A percentile compares a stretch with the other conserved stretches of the same genome.
Conservation (phyloP, 164 flowering plant genomes). For the Umbellularia californica region DNA sequence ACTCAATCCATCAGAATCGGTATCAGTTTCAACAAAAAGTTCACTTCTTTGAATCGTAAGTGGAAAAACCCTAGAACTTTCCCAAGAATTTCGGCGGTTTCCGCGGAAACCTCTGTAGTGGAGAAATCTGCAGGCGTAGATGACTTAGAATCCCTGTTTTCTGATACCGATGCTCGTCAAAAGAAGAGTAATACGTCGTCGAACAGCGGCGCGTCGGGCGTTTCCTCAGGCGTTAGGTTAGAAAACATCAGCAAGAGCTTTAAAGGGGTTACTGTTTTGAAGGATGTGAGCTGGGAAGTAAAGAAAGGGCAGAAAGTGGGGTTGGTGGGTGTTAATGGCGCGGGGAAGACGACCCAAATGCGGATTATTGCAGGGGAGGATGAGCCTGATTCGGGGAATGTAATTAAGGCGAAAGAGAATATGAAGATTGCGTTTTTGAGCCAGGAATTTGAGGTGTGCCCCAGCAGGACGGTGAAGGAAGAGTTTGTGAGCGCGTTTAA, state of each 20-base stretch:
- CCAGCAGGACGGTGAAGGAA: conserved; percentile 80
- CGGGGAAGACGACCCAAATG: conserved; percentile 96
- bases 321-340: conserved; percentile 94
- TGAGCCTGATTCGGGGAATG: conserved; percentile 91
- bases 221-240: conserved; percentile 85
- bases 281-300: conserved; percentile 91
- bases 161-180: conserved; percentile 17
- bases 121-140: conserved; percentile 36
- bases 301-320: conserved; percentile 96
- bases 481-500: conserved; percentile 88
- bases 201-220: conserved; percentile 56
- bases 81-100: conserved; percentile 31
- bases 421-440: conserved; percentile 88
- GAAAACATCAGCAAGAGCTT: conserved; percentile 80
- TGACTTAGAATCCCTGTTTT: conserved; percentile 67
- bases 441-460: conserved; percentile 89
- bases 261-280: conserved; percentile 81
- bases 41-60: conserved; percentile 17
- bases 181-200: conserved; percentile 36
- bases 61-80: conserved; percentile 19
- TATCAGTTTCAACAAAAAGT: conserved; percentile 11
- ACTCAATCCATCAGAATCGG: conserved; percentile 10
- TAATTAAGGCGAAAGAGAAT: conserved; percentile 76
- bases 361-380: conserved; percentile 85
- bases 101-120: conserved; percentile 44